A percentile compares a stretch with the other conserved stretches of the same genome.
phyloP scores from a whole-genome alignment of 495 filamentous ascomycete species.

The Podospora fimiseda region DNA sequence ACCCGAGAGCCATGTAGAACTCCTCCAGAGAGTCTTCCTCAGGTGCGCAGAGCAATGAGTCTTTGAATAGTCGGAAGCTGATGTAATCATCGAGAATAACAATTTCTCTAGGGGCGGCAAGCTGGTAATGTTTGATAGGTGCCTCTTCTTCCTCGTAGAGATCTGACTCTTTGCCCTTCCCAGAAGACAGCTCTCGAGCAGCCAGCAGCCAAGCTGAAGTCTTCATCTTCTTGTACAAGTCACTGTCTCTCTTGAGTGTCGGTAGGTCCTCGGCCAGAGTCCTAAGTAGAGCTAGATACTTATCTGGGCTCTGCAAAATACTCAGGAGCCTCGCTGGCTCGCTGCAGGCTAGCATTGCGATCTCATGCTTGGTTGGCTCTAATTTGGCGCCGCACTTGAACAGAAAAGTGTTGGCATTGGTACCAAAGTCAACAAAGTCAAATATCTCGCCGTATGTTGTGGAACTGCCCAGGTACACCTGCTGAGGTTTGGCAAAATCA shows the following conservation, averaged over 20 bases:
- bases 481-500: slow-evolving; percentile 51
- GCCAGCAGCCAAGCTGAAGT: slow-evolving; percentile 71
- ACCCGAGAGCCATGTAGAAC: slow-evolving; percentile 68
- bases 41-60: slow-evolving; percentile 72
- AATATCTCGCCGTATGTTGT: slow-evolving; percentile 80
- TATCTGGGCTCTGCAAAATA: slow-evolving; percentile 69
- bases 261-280: slow-evolving; percentile 64
- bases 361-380: slow-evolving; percentile 78
- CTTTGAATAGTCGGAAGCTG: slow-evolving; percentile 76
- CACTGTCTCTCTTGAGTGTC: slow-evolving; percentile 68
- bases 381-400: slow-evolving; percentile 79
- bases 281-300: slow-evolving; percentile 75
- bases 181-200: slow-evolving; percentile 60
- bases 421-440: slow-evolving; percentile 91
- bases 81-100: slow-evolving; percentile 83
- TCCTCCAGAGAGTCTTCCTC: slow-evolving; percentile 80
- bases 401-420: slow-evolving; percentile 81
- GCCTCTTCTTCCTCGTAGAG: slow-evolving; percentile 61
- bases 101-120: slow-evolving; percentile 62
- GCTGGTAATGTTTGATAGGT: slow-evolving; percentile 67
- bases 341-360: slow-evolving; percentile 68
- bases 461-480: slow-evolving; percentile 71
- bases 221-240: slow-evolving; percentile 68
- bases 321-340: slow-evolving; percentile 76
- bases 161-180: slow-evolving; percentile 39